Evolutionary conservation across 1,284 basidiomycete species (phyloP).

Genomic region (Apiotrichum brassicae): DNA sequence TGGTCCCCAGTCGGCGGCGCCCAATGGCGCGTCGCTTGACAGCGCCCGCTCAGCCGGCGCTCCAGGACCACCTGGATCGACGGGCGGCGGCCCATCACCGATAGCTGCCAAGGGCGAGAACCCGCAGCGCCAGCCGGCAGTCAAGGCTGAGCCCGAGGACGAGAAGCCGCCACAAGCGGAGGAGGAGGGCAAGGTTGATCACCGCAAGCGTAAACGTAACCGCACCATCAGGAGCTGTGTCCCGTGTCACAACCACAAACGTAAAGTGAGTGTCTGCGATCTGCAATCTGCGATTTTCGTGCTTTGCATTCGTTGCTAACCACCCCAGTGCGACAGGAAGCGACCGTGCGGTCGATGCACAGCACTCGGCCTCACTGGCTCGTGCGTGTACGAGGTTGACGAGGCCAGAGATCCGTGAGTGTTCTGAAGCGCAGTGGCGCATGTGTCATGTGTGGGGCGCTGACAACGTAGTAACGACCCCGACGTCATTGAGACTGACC

Average conservation of each 20-base stretch:
- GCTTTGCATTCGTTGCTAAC: not conserved
- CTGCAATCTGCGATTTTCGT: no score
- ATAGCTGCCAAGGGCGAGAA: not conserved
- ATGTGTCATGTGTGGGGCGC: not conserved
- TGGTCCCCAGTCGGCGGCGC: not conserved
- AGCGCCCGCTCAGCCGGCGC: not conserved
- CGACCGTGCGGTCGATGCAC: slow-evolving; percentile 77
- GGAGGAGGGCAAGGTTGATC: slow-evolving; percentile 48
- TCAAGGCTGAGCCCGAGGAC: slow-evolving; percentile 5
- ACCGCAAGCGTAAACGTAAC: slow-evolving; percentile 64
- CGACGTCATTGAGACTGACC: slow-evolving; percentile 70
- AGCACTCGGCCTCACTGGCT: slow-evolving; percentile 63
- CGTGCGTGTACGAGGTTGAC: slow-evolving; percentile 87
- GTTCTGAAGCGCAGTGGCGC: not conserved
- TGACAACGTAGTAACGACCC: slow-evolving; percentile 63
- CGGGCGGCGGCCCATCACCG: not conserved
- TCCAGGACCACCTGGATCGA: not conserved
- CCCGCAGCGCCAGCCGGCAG: not conserved
- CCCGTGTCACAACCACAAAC: slow-evolving; percentile 86
- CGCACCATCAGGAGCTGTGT: slow-evolving; percentile 80
- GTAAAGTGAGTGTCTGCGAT: slow-evolving; percentile 66
- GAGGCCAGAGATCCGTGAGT: slow-evolving; percentile 70
- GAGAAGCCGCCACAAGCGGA: slow-evolving; percentile 8
- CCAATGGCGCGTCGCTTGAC: not conserved
- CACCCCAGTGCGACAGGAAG: slow-evolving; percentile 45